A percentile compares a stretch with the other conserved stretches of the same genome.
phyloP scores from a whole-genome alignment of 768 basidiomycete species.

The Auricularia sp. region DNA sequence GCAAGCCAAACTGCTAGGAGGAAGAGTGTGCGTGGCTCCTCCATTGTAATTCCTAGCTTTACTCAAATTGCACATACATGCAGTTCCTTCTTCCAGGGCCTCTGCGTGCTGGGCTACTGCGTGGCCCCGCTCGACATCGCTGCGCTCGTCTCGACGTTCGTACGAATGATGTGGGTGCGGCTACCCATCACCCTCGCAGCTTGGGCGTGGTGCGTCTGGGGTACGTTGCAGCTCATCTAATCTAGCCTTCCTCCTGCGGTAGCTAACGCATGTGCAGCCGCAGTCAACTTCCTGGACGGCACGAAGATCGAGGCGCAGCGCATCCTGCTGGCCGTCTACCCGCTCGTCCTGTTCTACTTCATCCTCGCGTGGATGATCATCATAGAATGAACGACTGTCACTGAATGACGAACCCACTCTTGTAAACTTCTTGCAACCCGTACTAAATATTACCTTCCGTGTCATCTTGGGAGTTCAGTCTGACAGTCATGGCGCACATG shows the following conservation, averaged over 20 bases:
- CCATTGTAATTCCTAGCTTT: not conserved
- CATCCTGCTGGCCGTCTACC: conserved; percentile 89
- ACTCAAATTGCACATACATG: not conserved
- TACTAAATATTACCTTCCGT: no score
- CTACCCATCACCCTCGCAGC: conserved; percentile 76
- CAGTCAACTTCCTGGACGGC: conserved; percentile 91
- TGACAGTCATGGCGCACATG: no score
- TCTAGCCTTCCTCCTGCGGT: not conserved
- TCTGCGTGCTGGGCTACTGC: conserved; percentile 93
- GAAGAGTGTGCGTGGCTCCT: conserved; percentile 31
- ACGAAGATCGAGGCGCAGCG: conserved; percentile 88
- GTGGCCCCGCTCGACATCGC: conserved; percentile 88
- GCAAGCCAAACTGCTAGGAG: conserved; percentile 68
- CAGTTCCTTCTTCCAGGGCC: conserved; percentile 91
- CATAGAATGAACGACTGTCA: conserved; percentile 55
- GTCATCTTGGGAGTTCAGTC: no score
- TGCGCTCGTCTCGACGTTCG: conserved; percentile 76
- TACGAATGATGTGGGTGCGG: conserved; percentile 76
- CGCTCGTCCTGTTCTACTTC: conserved; percentile 88
- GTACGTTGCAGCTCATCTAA: conserved; percentile 31
- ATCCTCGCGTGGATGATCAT: conserved; percentile 95
- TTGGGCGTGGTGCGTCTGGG: conserved; percentile 97
- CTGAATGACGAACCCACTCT: no score
- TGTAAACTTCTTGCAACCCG: no score
- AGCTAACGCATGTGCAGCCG: conserved; percentile 38